Evolutionary conservation across 352 stramenopile genomes (phyloP), one percentile per base, ranked within the genome.

Genomic region (Pythium coloratum): DNA sequence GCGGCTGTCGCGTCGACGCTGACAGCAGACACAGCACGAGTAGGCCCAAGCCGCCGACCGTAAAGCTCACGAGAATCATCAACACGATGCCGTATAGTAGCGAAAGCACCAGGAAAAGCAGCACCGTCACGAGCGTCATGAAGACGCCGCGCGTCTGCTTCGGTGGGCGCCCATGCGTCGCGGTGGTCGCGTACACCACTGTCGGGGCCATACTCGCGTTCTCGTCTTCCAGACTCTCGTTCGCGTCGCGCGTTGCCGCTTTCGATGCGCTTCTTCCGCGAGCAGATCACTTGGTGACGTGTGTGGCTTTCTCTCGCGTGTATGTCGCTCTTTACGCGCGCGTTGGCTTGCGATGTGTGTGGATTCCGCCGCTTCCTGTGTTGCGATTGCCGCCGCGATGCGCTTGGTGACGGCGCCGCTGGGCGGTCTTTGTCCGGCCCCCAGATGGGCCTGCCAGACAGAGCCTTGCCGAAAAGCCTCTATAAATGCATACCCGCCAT

Each of bases 41-140:
- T 16, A 91, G 70, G 32, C 73, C 69, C 2, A 80, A 24, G 13
- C 74, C 64, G 6, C 69, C 73, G 8, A 67, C 55, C 16, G 79
- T 85, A 34, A 89, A 55, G 2, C 6, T 65, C 8, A 89, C 73
- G 30, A 89, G 61, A 30, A 71, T 4, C 1, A 75, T 36, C n/a
- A 89, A 53, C 24, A 77, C 44, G 13, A 73, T 20, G 16, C 81
- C 77, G 55, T 81, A 85, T 59, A 73, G 33, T 34, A 86, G 38
- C 14, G 79, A 74, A n/a, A 72, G 64, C 18, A 86, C 53, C 50
- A 90, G 83, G 80, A 91, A 91, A 53, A 64, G 60, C n/a, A 90
- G 62, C 55, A 76, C 81, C 16, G 64, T 66, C 32, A 77, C 13
- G 20, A 88, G 64, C 59, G 75, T 77, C 64, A 67, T 55, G 28